Evolutionary conservation across 441 rosid genomes (phyloP).

Genomic region (Corymbia calophylla): DNA sequence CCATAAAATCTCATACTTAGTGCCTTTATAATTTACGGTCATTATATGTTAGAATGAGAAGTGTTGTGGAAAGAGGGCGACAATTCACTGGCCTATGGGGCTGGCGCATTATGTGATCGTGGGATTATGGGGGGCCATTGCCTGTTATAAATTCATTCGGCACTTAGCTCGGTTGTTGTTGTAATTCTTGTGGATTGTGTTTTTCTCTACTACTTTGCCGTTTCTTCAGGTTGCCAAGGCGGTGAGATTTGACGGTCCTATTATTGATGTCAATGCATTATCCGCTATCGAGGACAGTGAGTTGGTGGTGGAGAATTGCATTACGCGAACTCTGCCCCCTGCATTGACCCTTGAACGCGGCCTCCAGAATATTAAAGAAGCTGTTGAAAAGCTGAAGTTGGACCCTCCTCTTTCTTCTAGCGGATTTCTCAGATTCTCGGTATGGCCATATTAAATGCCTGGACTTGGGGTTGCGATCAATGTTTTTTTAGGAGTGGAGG

Average conservation of each 20-base stretch:
- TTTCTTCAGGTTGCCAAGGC: constrained; percentile 32
- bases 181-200: not conserved
- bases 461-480: not conserved
- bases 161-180: not conserved
- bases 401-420: constrained; percentile 52
- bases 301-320: constrained; percentile 50
- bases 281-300: constrained; percentile 34
- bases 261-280: constrained; percentile 22
- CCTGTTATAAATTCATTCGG: not conserved
- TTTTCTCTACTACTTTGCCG: not conserved
- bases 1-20: too few species aligned
- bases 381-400: constrained; percentile 49
- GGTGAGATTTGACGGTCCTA: constrained; percentile 58
- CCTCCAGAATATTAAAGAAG: constrained; percentile 43
- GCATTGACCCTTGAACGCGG: constrained; percentile 77
- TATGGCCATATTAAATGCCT: not conserved
- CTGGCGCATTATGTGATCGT: not conserved
- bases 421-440: constrained; percentile 77
- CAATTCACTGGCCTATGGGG: not conserved
- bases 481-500: not conserved
- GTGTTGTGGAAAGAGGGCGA: not conserved
- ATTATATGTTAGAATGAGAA: not conserved
- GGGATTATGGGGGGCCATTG: not conserved
- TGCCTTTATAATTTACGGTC: not conserved
- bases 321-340: constrained; percentile 65